phyloP scores from a whole-genome alignment of 179 eudicot species.

The Nepenthes alata region DNA sequence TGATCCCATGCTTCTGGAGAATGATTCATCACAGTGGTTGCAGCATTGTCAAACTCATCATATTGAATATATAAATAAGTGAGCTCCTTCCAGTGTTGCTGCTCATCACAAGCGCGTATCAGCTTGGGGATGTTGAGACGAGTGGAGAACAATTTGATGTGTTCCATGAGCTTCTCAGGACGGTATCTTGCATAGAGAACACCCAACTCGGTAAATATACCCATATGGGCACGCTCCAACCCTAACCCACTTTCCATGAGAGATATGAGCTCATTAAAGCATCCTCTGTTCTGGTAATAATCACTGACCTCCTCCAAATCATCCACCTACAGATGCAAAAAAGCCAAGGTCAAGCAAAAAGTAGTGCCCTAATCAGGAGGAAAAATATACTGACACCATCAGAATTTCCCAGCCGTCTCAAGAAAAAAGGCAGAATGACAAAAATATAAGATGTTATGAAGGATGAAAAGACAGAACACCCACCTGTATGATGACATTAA shows the following conservation, averaged over 20 bases:
- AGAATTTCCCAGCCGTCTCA: background rate
- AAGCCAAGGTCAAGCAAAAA: background rate
- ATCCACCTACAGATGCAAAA: conserved; percentile 24
- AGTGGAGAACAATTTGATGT: conserved; percentile 36
- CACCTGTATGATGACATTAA: conserved; percentile 44
- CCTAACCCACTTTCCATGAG: conserved; percentile 55
- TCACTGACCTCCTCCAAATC: conserved; percentile 45
- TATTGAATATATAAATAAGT: conserved; percentile 41
- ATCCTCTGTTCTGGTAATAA: conserved; percentile 42
- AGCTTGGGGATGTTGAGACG: conserved; percentile 47
- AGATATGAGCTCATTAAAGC: conserved; percentile 41
- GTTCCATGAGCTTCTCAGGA: conserved; percentile 52
- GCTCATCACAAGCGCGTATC: conserved; percentile 43
- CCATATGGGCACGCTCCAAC: conserved; percentile 48
- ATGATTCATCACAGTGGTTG: conserved; percentile 47
- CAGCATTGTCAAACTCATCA: conserved; percentile 49
- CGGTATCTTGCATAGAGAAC: conserved; percentile 45
- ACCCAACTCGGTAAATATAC: conserved; percentile 45
- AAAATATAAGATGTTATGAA: background rate
- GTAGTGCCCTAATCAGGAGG: background rate
- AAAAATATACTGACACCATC: background rate
- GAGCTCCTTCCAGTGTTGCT: conserved; percentile 47
- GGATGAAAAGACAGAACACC: background rate
- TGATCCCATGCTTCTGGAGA: conserved; percentile 55
- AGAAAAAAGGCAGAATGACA: background rate